Evolutionary conservation across 208 protist genomes (phyloP), one percentile per base, ranked within the genome.

Genomic region (Acanthamoeba lenticulata): DNA sequence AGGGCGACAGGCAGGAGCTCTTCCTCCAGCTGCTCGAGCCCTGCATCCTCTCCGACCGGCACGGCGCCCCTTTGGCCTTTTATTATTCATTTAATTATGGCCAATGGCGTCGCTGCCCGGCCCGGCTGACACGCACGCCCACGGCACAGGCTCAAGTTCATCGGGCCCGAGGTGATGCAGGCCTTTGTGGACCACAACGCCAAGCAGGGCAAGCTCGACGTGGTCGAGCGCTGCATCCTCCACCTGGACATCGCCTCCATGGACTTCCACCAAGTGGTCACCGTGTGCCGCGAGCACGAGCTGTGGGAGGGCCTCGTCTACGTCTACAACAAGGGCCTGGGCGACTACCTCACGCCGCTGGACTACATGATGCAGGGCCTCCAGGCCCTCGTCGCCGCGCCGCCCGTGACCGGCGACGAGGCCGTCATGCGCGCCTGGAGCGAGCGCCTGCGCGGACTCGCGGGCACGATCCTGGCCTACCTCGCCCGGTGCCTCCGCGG

Each of bases 291-390:
- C 65, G 79, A 95, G 47, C 93, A 95, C 34, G 72, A 94, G 40
- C 90, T 96, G 13, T 95, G 92, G 15, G 77, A 83, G 29, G 95
- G 92, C 7, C 38, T 96, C 0, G 94, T 96, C 27, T 96, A 95
- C 88, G 90, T 96, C 0, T 96, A 95, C 83, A 96, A 94, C 38
- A 94, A 94, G 32, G 94, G 93, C 24, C 72, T 96, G 7, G 60
- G 88, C 27, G 95, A 96, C 45, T 96, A 96, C 89, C 79, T 96
- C 5, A 96, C 95, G 15, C 95, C 95, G 21, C 57, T 96, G 29
- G 93, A 96, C 47, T 89, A 81, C 83, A 95, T 96, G 95, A 94
- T 83, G 42, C 72, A 83, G 42, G 13, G 19, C 13, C 72, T 83
- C 6, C 72, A 83, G 34, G 72, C 72, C 6, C 34, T 49, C 11